Base-by-base conservation (phyloP, 371 early-diverging fungal genomes). In the Mucor sp. region DNA sequence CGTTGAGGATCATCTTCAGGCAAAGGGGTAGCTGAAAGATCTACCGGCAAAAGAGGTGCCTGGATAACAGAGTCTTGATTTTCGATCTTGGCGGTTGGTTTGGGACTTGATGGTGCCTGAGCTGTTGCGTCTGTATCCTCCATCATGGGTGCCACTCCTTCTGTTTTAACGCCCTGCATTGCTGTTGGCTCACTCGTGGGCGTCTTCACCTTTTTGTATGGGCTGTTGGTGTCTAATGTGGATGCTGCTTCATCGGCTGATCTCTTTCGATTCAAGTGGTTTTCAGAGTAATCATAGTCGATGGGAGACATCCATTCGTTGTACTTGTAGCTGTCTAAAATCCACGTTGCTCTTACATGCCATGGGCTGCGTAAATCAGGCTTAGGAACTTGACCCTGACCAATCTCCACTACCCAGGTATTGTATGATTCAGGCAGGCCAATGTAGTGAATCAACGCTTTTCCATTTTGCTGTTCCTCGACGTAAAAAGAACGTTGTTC, bases 251-350 rank as follows among this genome's bases (percentile, higher is more conserved):
- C 70, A 25, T 71, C 71, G 11, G 63, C 67, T 1, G 74, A 58
- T 60, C 74, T 69, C 55, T 80, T 80, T 48, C 67, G 84, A 43
- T 27, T 55, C n/a, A 48, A 11, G 33, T 66, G 28, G 37, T 74
- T 64, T 9, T 68, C 47, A 11, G 66, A 74, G 67, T 39, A 74
- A 57, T 68, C 60, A 43, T 90, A 91, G 66, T 93, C 93, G 58
- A 81, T 82, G 35, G 88, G 89, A 59, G 84, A 84, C 80, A 85
- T 86, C 93, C 91, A 93, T 68, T 94, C 93, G 62, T 89, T 89
- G 68, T 83, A 89, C 58, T 68, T 72, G 43, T 70, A 71, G 69
- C 93, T 92, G 71, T 92, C 93, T 33, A 74, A 74, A 21, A 94
- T 63, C 94, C 94, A 94, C 33, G 81, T 85, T 4, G 72, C 75